These are phyloP conservation scores for Hyaloperonospora brassicae DNA, from an alignment of 352 stramenopile genomes.

Conservation along the genomic window DNA sequence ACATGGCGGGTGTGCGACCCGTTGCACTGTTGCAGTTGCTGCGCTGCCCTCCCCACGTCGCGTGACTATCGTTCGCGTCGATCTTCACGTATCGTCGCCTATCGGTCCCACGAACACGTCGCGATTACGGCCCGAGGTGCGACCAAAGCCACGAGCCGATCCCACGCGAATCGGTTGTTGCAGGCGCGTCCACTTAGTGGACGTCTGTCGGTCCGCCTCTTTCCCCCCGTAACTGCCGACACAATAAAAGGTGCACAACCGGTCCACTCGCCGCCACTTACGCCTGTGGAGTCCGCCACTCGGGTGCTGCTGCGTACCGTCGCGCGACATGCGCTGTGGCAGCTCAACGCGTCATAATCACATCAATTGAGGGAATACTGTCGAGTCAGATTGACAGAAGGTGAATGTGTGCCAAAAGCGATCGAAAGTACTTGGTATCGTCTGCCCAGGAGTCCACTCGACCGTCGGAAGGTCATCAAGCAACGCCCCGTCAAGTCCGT, in stretches of 20 bases:
- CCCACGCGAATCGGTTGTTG: slow-evolving; percentile 4
- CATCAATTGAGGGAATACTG: no score
- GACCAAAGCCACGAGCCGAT: no score
- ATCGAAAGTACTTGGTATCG: no score
- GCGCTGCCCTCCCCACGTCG: neutral
- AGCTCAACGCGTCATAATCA: neutral
- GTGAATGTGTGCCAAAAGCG: no score
- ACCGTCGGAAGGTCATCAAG: no score
- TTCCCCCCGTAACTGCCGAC: slow-evolving; percentile 1
- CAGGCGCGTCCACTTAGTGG: slow-evolving; percentile 12
- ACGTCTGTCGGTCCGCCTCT: slow-evolving; percentile 4
- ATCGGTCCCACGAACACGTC: no score
- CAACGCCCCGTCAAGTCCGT: no score
- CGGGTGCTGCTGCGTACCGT: slow-evolving; percentile 28
- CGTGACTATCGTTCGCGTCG: neutral
- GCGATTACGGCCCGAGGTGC: no score
- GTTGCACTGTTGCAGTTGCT: no score
- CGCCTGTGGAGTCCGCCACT: slow-evolving; percentile 2
- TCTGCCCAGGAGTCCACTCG: no score
- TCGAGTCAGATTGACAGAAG: no score
- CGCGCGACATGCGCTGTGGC: slow-evolving; percentile 16
- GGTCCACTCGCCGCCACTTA: slow-evolving; percentile 4
- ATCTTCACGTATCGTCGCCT: neutral
- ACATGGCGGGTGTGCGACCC: no score
- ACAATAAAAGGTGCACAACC: slow-evolving; percentile 10